Percentiles rank a stretch among this genome's conserved stretches.
phyloP scores from a whole-genome alignment of 139 green algal genomes.

The Limnomonas spitsbergensis region DNA sequence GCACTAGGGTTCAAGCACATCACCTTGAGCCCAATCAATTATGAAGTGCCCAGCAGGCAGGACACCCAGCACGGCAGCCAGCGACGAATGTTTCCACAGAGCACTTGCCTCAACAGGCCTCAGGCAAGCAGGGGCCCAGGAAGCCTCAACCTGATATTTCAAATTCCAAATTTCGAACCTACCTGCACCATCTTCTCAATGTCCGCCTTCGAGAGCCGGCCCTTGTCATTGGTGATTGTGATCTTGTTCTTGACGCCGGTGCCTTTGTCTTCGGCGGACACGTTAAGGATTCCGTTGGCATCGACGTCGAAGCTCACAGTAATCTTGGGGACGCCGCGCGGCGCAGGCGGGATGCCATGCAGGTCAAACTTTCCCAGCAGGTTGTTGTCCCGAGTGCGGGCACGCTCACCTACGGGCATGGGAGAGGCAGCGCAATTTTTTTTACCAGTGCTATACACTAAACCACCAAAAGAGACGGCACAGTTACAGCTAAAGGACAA shows the following conservation, averaged over 20 bases:
- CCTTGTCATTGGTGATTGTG: slow-evolving; percentile 99
- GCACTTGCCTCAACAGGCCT: too few species aligned
- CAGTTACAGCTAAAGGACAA: too few species aligned
- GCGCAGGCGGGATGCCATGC: slow-evolving; percentile 91
- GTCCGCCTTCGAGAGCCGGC: slow-evolving; percentile 94
- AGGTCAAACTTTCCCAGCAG: slow-evolving; percentile 99
- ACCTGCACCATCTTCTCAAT: slow-evolving; percentile 97
- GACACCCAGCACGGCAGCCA: too few species aligned
- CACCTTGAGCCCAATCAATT: too few species aligned
- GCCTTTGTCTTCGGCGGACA: slow-evolving; percentile 95
- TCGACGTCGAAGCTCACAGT: slow-evolving; percentile 97
- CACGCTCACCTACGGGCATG: slow-evolving; percentile 63
- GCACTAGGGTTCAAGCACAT: too few species aligned
- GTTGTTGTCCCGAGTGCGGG: slow-evolving; percentile 93
- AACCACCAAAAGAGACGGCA: too few species aligned
- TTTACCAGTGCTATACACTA: neutral
- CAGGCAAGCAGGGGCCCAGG: too few species aligned
- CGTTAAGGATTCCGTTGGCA: slow-evolving; percentile 98
- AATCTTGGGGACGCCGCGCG: slow-evolving; percentile 96
- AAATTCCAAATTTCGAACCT: too few species aligned
- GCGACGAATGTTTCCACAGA: too few species aligned
- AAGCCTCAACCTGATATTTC: too few species aligned
- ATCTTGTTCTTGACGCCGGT: slow-evolving; percentile 97
- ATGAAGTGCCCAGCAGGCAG: too few species aligned
- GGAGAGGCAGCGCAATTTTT: neutral